phyloP scores from a whole-genome alignment of 2,329 filamentous ascomycete genomes.

The Fusarium verticillioides region DNA sequence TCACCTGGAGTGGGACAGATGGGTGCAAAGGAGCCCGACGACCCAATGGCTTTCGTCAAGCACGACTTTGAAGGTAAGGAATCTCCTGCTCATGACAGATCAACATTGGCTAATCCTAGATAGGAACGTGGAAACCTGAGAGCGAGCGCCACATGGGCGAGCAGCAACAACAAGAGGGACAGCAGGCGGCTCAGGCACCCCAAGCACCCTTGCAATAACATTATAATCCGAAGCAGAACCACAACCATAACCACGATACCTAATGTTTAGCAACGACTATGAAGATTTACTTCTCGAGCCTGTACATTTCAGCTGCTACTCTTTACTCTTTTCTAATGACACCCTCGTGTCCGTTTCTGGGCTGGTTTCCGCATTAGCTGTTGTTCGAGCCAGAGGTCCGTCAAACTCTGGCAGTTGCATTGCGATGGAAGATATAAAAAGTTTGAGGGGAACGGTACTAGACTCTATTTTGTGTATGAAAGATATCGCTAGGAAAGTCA shows the following conservation, averaged over 20 bases:
- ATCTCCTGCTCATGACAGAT: neutral
- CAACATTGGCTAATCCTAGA: neutral
- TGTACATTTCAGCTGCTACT: conserved; percentile 44
- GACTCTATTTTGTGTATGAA: conserved; percentile 24
- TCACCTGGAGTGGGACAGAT: conserved; percentile 94
- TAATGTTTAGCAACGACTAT: conserved; percentile 42
- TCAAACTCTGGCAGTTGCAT: conserved; percentile 32
- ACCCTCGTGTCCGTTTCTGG: conserved; percentile 30
- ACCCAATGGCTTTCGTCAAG: conserved; percentile 97
- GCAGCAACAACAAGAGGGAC: conserved; percentile 38
- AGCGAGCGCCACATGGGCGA: conserved; percentile 75
- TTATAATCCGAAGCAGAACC: conserved; percentile 6
- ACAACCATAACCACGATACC: conserved; percentile 34
- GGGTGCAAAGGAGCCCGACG: conserved; percentile 86
- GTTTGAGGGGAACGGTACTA: conserved; percentile 29
- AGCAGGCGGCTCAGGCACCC: conserved; percentile 29
- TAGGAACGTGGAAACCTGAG: conserved; percentile 82
- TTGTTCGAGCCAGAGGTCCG: conserved; percentile 13
- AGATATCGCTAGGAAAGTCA: conserved; percentile 23
- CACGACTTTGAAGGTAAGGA: conserved; percentile 91
- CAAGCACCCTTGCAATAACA: conserved; percentile 38
- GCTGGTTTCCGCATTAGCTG: conserved; percentile 37
- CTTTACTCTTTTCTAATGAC: conserved; percentile 45
- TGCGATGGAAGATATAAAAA: conserved; percentile 37
- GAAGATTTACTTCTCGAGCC: conserved; percentile 43